These are phyloP conservation scores for Xerocomellus amylosporus DNA, from an alignment of 768 basidiomycete genomes.

Conservation along the genomic window DNA sequence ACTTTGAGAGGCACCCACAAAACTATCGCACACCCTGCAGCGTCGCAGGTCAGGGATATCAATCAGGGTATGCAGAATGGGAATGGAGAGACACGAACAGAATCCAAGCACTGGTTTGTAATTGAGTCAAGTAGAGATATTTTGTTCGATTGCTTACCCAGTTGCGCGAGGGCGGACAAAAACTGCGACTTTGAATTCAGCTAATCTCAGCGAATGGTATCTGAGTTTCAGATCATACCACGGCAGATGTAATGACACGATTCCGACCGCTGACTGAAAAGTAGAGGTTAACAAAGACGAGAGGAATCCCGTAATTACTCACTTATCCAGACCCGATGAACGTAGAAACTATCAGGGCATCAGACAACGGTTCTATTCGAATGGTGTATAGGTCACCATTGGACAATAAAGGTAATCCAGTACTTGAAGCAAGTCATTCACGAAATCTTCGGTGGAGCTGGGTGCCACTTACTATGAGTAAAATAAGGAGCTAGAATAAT, in stretches of 20 bases:
- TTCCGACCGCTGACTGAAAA: conserved; percentile 20
- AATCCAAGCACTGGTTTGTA: conserved; percentile 11
- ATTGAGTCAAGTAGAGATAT: not conserved
- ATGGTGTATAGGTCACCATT: conserved; percentile 7
- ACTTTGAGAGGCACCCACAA: conserved; percentile 5
- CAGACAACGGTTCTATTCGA: not conserved
- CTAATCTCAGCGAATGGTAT: no score
- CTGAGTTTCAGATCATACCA: conserved; percentile 10
- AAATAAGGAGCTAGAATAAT: not conserved
- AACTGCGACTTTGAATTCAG: conserved; percentile 7
- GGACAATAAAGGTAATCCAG: conserved; percentile 19
- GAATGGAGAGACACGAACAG: conserved; percentile 8
- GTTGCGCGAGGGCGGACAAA: conserved; percentile 8
- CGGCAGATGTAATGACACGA: conserved; percentile 7
- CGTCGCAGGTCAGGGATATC: not conserved
- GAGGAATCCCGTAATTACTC: conserved; percentile 1
- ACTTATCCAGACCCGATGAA: conserved; percentile 19
- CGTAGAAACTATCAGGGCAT: conserved; percentile 12
- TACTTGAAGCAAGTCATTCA: conserved; percentile 10
- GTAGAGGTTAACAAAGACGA: not conserved
- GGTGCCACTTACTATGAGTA: conserved; percentile 4
- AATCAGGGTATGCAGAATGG: not conserved
- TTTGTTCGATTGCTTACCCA: conserved; percentile 6
- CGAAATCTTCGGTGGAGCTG: not conserved
- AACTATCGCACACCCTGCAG: not conserved